Percentiles rank a stretch among this genome's conserved stretches.
Conservation (phyloP, 345 rosid species). For the Eucalyptus pauciflora region DNA sequence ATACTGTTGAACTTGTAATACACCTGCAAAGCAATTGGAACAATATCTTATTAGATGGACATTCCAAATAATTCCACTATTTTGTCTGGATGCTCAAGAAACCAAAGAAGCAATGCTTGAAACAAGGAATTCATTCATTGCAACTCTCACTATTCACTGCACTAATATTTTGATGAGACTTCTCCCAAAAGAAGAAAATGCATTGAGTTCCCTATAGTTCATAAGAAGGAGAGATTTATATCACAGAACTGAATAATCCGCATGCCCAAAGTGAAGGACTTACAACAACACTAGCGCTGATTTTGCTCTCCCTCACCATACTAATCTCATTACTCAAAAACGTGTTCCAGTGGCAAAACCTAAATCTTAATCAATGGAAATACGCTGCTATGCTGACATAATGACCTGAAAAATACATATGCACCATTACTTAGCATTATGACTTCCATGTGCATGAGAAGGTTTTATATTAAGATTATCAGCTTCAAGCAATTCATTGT, state of each 20-base stretch:
- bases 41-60: background rate
- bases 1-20: slow-evolving; percentile 76
- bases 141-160: background rate
- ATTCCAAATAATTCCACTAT: background rate
- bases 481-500: background rate
- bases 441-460: background rate
- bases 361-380: background rate
- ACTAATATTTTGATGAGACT: background rate
- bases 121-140: background rate
- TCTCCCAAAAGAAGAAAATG: background rate
- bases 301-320: background rate
- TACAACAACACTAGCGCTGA: background rate
- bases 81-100: background rate
- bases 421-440: background rate
- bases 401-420: background rate
- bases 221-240: background rate
- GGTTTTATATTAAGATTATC: background rate
- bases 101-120: background rate
- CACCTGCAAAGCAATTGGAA: slow-evolving; percentile 37
- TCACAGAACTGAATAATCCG: background rate
- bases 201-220: background rate
- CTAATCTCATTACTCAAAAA: background rate
- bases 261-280: background rate
- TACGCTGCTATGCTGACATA: background rate
- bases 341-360: background rate